Base-by-base conservation (phyloP, 805 yeast species). In the Phaffomyces antillensis region DNA sequence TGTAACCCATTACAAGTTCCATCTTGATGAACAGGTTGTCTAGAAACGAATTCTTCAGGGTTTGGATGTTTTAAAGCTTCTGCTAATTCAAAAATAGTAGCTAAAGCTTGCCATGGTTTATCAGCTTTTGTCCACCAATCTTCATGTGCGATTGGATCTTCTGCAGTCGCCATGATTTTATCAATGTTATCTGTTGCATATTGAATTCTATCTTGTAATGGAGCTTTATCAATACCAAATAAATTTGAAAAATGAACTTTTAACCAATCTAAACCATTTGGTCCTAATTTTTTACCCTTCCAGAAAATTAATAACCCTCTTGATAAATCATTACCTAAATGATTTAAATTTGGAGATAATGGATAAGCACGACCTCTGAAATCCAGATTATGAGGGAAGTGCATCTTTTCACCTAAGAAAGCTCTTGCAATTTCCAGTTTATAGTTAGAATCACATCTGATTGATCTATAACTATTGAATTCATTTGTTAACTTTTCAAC, bases 391-490 rank as follows among this genome's bases (percentile, higher is more conserved):
- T 86, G 91, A 9, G 95, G 93, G 68, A 85, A 85, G 58, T 75
- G 84, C 54, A 85, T 75, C 53, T 74, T 73, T 61, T 85, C 93
- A 23, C 95, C 95, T 24, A 84, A 65, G 64, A 83, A 88, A 0
- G 96, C 96, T 52, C 98, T 75, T 0, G 99, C 98, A 59, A 93
- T 88, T 63, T 93, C 99, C 42, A 93, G 67, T 62, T 88, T 93
- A 63, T 93, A 93, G 62, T 93, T 91, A 50, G 86, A 73, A 64
- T 90, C 97, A 68, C 99, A 93, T 63, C 99, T 78, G 61, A 83
- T 85, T 0, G 98, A 90, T 63, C 93, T 79, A 50, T 75, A 71
- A 20, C 83, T 70, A 11, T 85, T 77, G 48, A 80, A 81, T 37
- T 77, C 81, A 51, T 79, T 76, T 18, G 80, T 72, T 9, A 77